phyloP scores from a whole-genome alignment of 2,329 filamentous ascomycete species.

The Aspergillus ruber region DNA sequence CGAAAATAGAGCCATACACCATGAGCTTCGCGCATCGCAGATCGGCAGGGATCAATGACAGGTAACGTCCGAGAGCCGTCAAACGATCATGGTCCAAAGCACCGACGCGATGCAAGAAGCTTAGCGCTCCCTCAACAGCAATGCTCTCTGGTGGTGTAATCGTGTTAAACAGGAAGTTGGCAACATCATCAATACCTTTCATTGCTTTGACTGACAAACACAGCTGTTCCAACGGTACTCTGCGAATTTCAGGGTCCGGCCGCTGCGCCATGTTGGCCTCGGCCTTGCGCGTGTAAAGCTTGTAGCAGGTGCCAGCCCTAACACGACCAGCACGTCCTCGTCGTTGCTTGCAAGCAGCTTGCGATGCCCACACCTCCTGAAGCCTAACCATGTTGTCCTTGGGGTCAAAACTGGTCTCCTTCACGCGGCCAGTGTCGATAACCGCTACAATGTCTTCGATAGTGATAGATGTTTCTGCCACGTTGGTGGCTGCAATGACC shows the following conservation, averaged over 20 bases:
- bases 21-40: conserved; percentile 89
- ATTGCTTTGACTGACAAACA: conserved; percentile 93
- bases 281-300: conserved; percentile 81
- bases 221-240: conserved; percentile 88
- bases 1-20: conserved; percentile 90
- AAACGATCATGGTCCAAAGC: conserved; percentile 79
- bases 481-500: conserved; percentile 90
- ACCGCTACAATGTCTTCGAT: conserved; percentile 97
- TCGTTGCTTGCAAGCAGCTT: conserved; percentile 88
- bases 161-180: conserved; percentile 72
- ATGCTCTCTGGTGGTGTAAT: conserved; percentile 80
- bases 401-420: conserved; percentile 91
- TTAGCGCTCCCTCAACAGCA: conserved; percentile 80
- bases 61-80: conserved; percentile 82
- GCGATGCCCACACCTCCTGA: conserved; percentile 90
- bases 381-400: conserved; percentile 90
- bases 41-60: conserved; percentile 93
- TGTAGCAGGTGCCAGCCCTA: conserved; percentile 85
- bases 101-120: conserved; percentile 74
- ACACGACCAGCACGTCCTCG: conserved; percentile 91
- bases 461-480: conserved; percentile 96
- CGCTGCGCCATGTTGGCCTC: conserved; percentile 79
- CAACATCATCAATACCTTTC: conserved; percentile 72
- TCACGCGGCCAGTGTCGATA: conserved; percentile 90
- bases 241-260: conserved; percentile 86